Conservation (phyloP, 371 early-diverging fungal genomes). For the Mucor plumbeus region DNA sequence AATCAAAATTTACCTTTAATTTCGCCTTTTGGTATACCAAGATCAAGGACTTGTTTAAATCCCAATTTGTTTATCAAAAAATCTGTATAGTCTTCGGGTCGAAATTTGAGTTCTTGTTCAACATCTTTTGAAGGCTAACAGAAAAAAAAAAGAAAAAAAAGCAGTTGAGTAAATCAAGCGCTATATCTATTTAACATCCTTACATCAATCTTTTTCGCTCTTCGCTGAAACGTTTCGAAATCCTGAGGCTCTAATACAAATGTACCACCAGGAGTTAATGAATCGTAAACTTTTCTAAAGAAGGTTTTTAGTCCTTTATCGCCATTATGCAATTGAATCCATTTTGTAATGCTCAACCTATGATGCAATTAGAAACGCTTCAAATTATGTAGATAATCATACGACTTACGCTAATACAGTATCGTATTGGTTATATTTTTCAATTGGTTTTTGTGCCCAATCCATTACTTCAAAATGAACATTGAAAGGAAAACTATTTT, state of each 20-base stretch:
- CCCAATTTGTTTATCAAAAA: constrained; percentile 41
- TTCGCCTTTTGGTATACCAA: constrained; percentile 31
- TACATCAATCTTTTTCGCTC: constrained; percentile 46
- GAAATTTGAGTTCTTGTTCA: constrained; percentile 34
- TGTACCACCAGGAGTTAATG: constrained; percentile 63
- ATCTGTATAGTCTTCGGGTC: constrained; percentile 43
- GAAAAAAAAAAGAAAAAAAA: not conserved
- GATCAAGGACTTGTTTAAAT: constrained; percentile 23
- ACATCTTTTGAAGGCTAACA: constrained; percentile 24
- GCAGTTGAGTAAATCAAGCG: not conserved
- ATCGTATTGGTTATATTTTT: constrained; percentile 43
- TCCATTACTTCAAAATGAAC: constrained; percentile 55
- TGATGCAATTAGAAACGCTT: not conserved
- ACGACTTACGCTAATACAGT: constrained; percentile 53
- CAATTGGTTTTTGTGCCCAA: constrained; percentile 33
- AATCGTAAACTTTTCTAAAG: constrained; percentile 66
- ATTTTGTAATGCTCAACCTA: constrained; percentile 76
- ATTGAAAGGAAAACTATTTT: constrained; percentile 66
- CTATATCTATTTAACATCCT: not conserved
- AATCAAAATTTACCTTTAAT: constrained; percentile 28
- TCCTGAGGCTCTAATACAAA: constrained; percentile 81
- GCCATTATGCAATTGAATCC: constrained; percentile 83
- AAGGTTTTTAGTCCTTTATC: constrained; percentile 77
- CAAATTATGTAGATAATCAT: not conserved
- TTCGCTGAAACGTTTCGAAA: constrained; percentile 57